Evolutionary conservation across 2,329 filamentous ascomycete species (phyloP), one percentile per base, ranked within the genome.

Genomic region (Aspergillus persii): DNA sequence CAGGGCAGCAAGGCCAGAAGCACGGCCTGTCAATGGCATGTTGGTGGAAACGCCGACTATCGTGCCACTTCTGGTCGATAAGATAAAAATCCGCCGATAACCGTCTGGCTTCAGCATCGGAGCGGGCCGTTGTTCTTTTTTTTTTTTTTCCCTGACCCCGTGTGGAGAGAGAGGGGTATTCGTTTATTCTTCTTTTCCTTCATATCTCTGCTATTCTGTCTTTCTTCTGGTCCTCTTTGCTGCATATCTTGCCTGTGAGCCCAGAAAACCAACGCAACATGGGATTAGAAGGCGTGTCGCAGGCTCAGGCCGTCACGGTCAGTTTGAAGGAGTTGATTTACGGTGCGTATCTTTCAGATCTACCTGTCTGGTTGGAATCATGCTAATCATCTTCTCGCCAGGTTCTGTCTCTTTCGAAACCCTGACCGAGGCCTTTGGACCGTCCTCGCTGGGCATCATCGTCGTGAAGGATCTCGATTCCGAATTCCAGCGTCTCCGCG

Each of bases 361-460:
- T 47, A 3, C 7, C 18, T 2, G 4, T 47, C 18, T 8, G 12
- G 44, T 9, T 23, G 8, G 44, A 27, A 23, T 29, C 23, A 51
- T 39, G 4, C 18, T 11, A 27, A 46, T 33, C 26, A 29, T 48
- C n/a, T n/a, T 26, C 18, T n/a, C 18, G 39, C 9, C 2, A 75
- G 77, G 75, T 52, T 67, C 71, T 5, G 71, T 82, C 49, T 74
- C 79, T 6, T 80, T 79, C 61, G 70, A 76, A 18, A 76, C 75
- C 8, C 71, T 82, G 11, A 75, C 78, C 33, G 72, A 89, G 66
- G 95, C 95, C 0, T 98, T 99, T 72, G 95, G 95, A 0, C 92
- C 93, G 1, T 86, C 90, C 29, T 96, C 92, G 2, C 81, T 98
- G 11, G 95, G 95, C 0, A 96, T 99, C 54, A 88, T 99, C 57